Evolutionary conservation across 2,329 filamentous ascomycete genomes (phyloP).

Genomic region (Trichoderma sp.): DNA sequence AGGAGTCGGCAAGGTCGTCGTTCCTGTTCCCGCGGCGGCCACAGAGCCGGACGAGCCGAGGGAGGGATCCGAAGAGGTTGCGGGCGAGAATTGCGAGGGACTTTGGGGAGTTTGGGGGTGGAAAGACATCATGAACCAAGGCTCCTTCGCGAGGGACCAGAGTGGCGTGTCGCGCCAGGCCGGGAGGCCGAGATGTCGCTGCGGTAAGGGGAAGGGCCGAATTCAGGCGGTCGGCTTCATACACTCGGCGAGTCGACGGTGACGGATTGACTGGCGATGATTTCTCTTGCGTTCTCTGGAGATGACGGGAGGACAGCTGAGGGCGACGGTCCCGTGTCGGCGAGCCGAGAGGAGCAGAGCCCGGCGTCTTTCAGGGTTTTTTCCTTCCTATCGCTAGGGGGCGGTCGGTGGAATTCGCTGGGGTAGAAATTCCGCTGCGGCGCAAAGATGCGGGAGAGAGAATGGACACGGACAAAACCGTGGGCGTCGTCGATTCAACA

Average conservation of each 20-base stretch:
- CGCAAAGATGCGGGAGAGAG: neutral
- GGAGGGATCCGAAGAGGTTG: constrained; percentile 52
- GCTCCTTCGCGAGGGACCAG: constrained; percentile 35
- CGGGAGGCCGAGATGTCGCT: constrained; percentile 37
- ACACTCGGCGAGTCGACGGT: constrained; percentile 26
- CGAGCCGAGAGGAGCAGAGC: neutral
- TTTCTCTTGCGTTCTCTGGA: neutral
- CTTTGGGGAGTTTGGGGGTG: constrained; percentile 69
- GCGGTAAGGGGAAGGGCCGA: constrained; percentile 31
- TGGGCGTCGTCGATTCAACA: constrained; percentile 1
- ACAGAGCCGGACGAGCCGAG: constrained; percentile 55
- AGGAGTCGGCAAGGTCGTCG: constrained; percentile 60
- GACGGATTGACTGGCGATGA: neutral
- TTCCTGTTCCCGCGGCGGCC: constrained; percentile 42
- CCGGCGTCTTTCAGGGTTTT: constrained; percentile 11
- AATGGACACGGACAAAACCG: neutral
- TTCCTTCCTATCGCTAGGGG: constrained; percentile 7
- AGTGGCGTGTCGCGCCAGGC: constrained; percentile 36
- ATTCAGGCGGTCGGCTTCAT: constrained; percentile 35
- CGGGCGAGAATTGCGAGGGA: constrained; percentile 62
- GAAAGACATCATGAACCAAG: constrained; percentile 59
- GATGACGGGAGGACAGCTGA: neutral
- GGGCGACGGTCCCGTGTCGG: constrained; percentile 12
- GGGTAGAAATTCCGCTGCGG: neutral
- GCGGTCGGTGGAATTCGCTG: neutral